These are phyloP conservation scores for Aspergillus chevalieri DNA, from an alignment of 2,329 filamentous ascomycete genomes.

Conservation along the genomic window DNA sequence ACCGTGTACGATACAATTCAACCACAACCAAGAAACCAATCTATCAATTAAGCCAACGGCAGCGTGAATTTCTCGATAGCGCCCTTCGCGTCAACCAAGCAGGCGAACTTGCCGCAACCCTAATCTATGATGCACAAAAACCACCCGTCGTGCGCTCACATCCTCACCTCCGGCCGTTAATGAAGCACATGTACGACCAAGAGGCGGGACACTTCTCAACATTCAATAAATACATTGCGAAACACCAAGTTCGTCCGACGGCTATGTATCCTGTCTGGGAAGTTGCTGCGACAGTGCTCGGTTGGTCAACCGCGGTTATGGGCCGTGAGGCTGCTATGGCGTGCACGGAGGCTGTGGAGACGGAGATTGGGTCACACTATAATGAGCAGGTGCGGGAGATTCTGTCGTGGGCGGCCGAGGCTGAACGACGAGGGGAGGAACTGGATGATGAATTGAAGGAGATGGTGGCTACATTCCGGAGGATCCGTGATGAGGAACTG, in stretches of 20 bases:
- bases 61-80: conserved; percentile 68
- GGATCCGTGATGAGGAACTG: conserved; percentile 89
- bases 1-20: conserved; percentile 21
- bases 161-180: conserved; percentile 80
- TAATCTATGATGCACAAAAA: conserved; percentile 88
- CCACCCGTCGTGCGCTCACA: conserved; percentile 72
- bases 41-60: conserved; percentile 60
- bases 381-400: conserved; percentile 82
- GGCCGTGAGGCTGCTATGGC: conserved; percentile 96
- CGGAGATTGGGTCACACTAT: conserved; percentile 93
- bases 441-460: conserved; percentile 70
- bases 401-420: conserved; percentile 71
- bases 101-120: conserved; percentile 89
- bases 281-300: conserved; percentile 69
- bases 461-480: conserved; percentile 66
- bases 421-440: conserved; percentile 71
- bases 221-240: conserved; percentile 76
- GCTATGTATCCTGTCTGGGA: conserved; percentile 90
- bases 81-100: conserved; percentile 95
- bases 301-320: conserved; percentile 83
- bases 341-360: conserved; percentile 96
- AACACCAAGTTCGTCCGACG: conserved; percentile 85
- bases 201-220: conserved; percentile 80
- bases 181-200: conserved; percentile 98
- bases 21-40: conserved; percentile 19